phyloP scores from a whole-genome alignment of 2,329 filamentous ascomycete species.

The Trichophyton rubrum region DNA sequence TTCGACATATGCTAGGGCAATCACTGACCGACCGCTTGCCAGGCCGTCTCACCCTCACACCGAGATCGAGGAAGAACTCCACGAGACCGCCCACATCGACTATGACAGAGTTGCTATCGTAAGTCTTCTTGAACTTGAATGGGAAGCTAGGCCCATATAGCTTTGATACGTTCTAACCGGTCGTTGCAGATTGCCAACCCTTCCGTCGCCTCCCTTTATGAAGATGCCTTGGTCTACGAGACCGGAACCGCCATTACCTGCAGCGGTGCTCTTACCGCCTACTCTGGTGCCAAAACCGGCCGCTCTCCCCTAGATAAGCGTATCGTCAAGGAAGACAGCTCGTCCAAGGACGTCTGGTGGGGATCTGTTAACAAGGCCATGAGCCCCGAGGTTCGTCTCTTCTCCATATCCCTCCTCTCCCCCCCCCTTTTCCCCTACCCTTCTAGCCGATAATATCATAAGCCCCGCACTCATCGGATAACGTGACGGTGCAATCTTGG shows the following conservation, averaged over 20 bases:
- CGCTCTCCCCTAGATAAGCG: constrained; percentile 95
- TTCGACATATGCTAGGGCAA: not conserved
- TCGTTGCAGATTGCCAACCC: constrained; percentile 62
- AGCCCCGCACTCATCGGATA: not conserved
- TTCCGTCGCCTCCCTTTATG: constrained; percentile 88
- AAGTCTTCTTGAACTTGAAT: constrained; percentile 28
- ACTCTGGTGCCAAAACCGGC: constrained; percentile 96
- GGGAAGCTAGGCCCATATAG: not conserved
- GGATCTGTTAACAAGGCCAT: constrained; percentile 99
- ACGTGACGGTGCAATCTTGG: constrained; percentile 3
- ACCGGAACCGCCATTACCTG: constrained; percentile 95
- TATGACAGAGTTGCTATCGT: constrained; percentile 97
- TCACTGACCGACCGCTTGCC: constrained; percentile 14
- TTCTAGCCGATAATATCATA: not conserved
- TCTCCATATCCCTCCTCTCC: not conserved
- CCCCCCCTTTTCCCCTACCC: not conserved
- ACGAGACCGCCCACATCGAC: constrained; percentile 97
- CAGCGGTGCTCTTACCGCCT: constrained; percentile 85
- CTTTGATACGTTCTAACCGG: not conserved
- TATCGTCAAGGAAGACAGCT: constrained; percentile 81
- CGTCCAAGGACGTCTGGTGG: constrained; percentile 95
- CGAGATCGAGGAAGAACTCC: constrained; percentile 92
- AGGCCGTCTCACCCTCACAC: constrained; percentile 83
- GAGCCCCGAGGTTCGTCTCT: constrained; percentile 70
- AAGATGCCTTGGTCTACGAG: constrained; percentile 98